Evolutionary conservation across 768 basidiomycete species (phyloP).

Genomic region (Hypholoma fasciculare): DNA sequence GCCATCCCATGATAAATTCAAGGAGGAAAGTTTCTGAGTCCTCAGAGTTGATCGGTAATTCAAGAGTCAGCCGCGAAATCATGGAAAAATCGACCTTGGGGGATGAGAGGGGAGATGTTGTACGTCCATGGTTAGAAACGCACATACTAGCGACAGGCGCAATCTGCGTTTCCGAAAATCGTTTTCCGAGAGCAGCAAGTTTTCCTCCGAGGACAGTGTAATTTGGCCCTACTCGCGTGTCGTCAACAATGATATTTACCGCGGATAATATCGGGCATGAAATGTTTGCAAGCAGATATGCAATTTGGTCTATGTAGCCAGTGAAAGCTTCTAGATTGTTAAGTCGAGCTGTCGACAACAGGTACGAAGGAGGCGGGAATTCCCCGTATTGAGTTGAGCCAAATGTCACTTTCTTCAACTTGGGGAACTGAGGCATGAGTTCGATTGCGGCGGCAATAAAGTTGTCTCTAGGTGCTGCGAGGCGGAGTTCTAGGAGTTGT

Average conservation of each 20-base stretch:
- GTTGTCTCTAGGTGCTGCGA: neutral
- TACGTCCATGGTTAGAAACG: neutral
- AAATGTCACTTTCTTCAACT: slow-evolving; percentile 5
- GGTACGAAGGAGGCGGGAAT: neutral
- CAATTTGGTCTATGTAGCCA: slow-evolving; percentile 11
- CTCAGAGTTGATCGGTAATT: neutral
- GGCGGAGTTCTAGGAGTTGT: slow-evolving; percentile 3
- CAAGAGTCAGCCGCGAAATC: slow-evolving; percentile 4
- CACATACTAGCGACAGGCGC: slow-evolving; percentile 5
- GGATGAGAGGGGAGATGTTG: neutral
- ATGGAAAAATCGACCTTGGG: neutral
- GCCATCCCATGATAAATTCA: slow-evolving; percentile 6
- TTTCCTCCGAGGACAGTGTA: neutral
- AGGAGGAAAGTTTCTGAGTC: neutral
- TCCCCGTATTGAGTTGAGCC: neutral
- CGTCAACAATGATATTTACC: slow-evolving; percentile 12
- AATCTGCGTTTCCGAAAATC: neutral
- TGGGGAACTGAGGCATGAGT: neutral
- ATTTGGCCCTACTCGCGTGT: neutral
- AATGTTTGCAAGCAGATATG: slow-evolving; percentile 5
- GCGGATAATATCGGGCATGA: neutral
- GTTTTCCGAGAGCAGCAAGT: neutral
- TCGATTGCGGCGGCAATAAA: slow-evolving; percentile 2
- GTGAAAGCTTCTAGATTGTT: slow-evolving; percentile 8
- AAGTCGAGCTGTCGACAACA: neutral